These are phyloP conservation scores for Sporisorium scitamineum DNA, from an alignment of 1,284 basidiomycete genomes.

Conservation along the genomic window DNA sequence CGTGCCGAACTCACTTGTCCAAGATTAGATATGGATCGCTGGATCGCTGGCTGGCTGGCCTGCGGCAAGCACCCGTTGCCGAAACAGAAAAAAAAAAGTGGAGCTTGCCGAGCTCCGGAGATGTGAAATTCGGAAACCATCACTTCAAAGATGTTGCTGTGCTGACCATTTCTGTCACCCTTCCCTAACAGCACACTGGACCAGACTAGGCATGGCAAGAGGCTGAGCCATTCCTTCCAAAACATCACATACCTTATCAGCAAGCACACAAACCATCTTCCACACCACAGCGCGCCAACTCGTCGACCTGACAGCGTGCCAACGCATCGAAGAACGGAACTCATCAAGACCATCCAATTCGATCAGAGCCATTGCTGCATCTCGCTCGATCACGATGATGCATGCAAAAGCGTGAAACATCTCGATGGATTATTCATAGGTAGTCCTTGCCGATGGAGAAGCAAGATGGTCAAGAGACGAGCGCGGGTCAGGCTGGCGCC, in stretches of 20 bases:
- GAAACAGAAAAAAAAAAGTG: conserved; percentile 2
- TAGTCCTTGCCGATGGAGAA: not conserved
- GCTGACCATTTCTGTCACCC: not conserved
- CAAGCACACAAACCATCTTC: not conserved
- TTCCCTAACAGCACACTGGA: not conserved
- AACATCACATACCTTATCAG: not conserved
- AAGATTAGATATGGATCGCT: not conserved
- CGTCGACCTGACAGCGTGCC: not conserved
- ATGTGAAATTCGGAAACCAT: not conserved
- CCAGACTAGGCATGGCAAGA: too few species aligned
- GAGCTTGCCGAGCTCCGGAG: not conserved
- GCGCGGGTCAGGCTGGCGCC: not conserved
- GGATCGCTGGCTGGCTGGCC: not conserved
- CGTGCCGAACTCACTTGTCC: not conserved
- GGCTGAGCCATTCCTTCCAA: not conserved
- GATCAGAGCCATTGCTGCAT: not conserved
- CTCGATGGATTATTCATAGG: not conserved
- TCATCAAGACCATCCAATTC: not conserved
- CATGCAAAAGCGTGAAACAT: not conserved
- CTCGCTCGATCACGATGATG: conserved; percentile 4
- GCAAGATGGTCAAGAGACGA: not conserved
- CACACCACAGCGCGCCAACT: not conserved
- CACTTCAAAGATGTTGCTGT: not conserved
- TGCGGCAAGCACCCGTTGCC: conserved; percentile 1
- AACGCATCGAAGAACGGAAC: not conserved